A percentile compares a stretch with the other conserved stretches of the same genome.
phyloP scores from a whole-genome alignment of 2,329 filamentous ascomycete genomes.

The Teratosphaeria epicoccoides region DNA sequence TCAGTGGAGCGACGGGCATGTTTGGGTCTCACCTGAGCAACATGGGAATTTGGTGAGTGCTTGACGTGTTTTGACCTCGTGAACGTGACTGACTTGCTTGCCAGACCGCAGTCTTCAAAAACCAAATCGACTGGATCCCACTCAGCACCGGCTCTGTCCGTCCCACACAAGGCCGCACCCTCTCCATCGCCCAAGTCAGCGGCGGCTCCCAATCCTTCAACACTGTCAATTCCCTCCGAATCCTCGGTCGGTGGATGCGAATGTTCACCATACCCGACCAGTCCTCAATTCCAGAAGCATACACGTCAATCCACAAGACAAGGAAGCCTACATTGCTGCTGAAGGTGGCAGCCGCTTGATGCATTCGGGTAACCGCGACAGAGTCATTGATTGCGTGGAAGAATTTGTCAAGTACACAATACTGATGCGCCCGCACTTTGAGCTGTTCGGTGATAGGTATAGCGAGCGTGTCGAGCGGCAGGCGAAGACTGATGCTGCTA shows the following conservation, averaged over 20 bases:
- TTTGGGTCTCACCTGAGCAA: conserved; percentile 57
- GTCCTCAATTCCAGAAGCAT: conserved; percentile 52
- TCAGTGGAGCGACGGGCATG: conserved; percentile 54
- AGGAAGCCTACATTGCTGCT: conserved; percentile 14
- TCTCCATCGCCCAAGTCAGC: conserved; percentile 52
- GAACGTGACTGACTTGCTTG: background rate
- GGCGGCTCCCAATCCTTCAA: conserved; percentile 60
- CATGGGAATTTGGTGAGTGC: conserved; percentile 49
- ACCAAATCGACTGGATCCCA: conserved; percentile 62
- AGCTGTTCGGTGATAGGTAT: conserved; percentile 51
- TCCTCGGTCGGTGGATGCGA: conserved; percentile 50
- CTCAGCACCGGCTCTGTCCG: conserved; percentile 51
- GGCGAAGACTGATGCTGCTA: background rate
- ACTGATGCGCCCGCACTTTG: conserved; percentile 51
- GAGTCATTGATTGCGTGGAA: conserved; percentile 43
- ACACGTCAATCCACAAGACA: conserved; percentile 35
- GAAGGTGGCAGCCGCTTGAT: conserved; percentile 20
- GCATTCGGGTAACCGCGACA: conserved; percentile 16
- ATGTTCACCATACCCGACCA: conserved; percentile 50
- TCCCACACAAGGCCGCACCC: conserved; percentile 55
- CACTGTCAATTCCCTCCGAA: conserved; percentile 53
- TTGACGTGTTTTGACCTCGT: background rate
- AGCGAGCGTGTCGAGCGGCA: conserved; percentile 42
- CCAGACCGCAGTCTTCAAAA: conserved; percentile 56
- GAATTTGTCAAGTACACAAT: conserved; percentile 61